Conservation (phyloP, 1,284 basidiomycete species). For the Polyporus tsugae region DNA sequence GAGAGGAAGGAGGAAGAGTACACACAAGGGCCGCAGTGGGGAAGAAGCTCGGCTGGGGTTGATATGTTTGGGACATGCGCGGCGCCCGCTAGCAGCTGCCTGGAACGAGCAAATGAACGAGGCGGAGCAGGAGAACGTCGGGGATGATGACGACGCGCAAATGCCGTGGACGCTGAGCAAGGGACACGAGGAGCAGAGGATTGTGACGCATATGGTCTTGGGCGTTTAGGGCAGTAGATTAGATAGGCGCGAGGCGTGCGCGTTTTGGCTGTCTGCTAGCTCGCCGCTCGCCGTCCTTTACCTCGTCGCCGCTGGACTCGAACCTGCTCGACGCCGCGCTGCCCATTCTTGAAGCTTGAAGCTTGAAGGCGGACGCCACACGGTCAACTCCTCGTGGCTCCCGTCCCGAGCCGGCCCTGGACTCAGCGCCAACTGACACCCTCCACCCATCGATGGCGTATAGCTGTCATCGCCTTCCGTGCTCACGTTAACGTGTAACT, state of each 20-base stretch:
- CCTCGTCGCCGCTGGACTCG: background rate
- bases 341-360: background rate
- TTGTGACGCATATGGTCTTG: background rate
- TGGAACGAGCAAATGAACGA: slow-evolving; percentile 12
- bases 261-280: background rate
- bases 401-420: background rate
- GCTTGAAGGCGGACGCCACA: background rate
- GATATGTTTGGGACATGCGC: slow-evolving; percentile 29
- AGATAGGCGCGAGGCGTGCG: slow-evolving; percentile 25
- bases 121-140: slow-evolving; percentile 17
- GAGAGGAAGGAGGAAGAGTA: background rate
- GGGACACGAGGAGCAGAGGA: slow-evolving; percentile 25
- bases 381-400: background rate
- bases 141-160: slow-evolving; percentile 13
- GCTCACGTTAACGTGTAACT: slow-evolving; percentile 26
- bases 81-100: slow-evolving; percentile 14
- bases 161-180: slow-evolving; percentile 8
- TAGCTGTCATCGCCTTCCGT: slow-evolving; percentile 15
- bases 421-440: slow-evolving; percentile 2
- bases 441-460: slow-evolving; percentile 28
- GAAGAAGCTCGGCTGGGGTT: slow-evolving; percentile 68
- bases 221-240: slow-evolving; percentile 17
- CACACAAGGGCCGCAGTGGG: slow-evolving; percentile 69
- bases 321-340: background rate
- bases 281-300: background rate